A percentile compares a stretch with the other conserved stretches of the same genome.
Conservation (phyloP, 1,139 yeast genomes). For the Candida smagusa region DNA sequence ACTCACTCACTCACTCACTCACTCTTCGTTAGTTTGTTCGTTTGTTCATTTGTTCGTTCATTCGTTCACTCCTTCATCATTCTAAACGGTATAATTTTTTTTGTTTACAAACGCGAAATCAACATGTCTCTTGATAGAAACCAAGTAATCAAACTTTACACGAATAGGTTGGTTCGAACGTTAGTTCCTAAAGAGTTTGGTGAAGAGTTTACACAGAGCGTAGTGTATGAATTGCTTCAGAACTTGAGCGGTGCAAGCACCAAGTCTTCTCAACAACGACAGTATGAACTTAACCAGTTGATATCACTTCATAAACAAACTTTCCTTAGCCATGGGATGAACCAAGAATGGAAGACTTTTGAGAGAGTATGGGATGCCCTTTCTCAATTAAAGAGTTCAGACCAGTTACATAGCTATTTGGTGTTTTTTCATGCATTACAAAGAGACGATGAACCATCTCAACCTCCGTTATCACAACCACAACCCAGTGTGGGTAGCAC, state of each 20-base stretch:
- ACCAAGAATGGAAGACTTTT: conserved; percentile 32
- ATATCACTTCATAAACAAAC: conserved; percentile 23
- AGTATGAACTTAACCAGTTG: conserved; percentile 16
- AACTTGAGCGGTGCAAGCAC: conserved; percentile 10
- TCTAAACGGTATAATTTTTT: neutral
- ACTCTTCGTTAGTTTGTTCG: neutral
- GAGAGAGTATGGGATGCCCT: conserved; percentile 30
- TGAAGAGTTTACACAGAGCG: conserved; percentile 33
- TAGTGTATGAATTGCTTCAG: conserved; percentile 27
- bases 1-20: no score
- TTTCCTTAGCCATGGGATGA: conserved; percentile 25
- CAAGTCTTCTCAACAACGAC: conserved; percentile 8
- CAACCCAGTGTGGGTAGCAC: neutral
- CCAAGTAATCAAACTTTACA: conserved; percentile 34
- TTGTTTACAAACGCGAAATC: conserved; percentile 3
- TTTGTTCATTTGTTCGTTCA: neutral
- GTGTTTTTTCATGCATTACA: conserved; percentile 27
- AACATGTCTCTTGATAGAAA: conserved; percentile 29
- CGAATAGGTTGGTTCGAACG: conserved; percentile 36
- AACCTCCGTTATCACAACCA: neutral
- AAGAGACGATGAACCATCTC: conserved; percentile 3
- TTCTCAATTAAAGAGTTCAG: conserved; percentile 23
- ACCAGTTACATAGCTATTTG: conserved; percentile 38
- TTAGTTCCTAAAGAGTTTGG: conserved; percentile 41
- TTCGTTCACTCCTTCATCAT: neutral